Percentiles rank a stretch among this genome's conserved stretches.
phyloP scores from a whole-genome alignment of 768 basidiomycete species.

The Boletus sensibilis region DNA sequence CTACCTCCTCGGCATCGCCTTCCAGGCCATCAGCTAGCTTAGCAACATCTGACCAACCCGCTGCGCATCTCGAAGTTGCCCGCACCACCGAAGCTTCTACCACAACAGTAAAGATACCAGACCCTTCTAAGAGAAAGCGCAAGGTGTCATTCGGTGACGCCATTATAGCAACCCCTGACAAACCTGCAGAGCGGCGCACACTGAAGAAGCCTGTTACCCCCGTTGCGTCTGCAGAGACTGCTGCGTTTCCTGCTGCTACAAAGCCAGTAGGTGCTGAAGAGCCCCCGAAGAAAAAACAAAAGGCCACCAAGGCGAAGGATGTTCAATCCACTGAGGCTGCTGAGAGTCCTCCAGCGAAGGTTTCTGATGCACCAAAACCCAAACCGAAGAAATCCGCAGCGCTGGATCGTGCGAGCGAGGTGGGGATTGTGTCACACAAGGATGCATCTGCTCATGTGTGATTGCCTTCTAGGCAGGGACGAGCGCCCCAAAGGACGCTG shows the following conservation, averaged over 20 bases:
- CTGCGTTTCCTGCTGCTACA: background rate
- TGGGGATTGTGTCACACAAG: background rate
- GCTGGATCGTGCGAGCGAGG: conserved; percentile 7
- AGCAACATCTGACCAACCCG: background rate
- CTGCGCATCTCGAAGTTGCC: background rate
- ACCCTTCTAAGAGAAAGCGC: conserved; percentile 26
- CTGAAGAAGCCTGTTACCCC: conserved; percentile 6
- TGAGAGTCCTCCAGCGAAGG: conserved; percentile 12
- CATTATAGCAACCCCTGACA: background rate
- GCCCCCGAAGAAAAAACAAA: conserved; percentile 21
- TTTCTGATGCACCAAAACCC: background rate
- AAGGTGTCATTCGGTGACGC: conserved; percentile 17
- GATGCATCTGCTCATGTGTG: background rate
- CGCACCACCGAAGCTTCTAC: background rate
- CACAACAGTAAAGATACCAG: background rate
- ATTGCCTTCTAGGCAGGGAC: conserved; percentile 9
- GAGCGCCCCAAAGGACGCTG: background rate
- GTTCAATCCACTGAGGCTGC: background rate
- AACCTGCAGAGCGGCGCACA: background rate
- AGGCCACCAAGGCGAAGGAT: conserved; percentile 3
- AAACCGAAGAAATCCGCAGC: conserved; percentile 5
- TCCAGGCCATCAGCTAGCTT: background rate
- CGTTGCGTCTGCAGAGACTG: background rate
- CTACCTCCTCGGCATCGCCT: background rate
- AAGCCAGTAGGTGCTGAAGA: background rate